Evolutionary conservation across 2,329 filamentous ascomycete genomes (phyloP).

Genomic region (Stagonosporopsis cucurbitacearum): DNA sequence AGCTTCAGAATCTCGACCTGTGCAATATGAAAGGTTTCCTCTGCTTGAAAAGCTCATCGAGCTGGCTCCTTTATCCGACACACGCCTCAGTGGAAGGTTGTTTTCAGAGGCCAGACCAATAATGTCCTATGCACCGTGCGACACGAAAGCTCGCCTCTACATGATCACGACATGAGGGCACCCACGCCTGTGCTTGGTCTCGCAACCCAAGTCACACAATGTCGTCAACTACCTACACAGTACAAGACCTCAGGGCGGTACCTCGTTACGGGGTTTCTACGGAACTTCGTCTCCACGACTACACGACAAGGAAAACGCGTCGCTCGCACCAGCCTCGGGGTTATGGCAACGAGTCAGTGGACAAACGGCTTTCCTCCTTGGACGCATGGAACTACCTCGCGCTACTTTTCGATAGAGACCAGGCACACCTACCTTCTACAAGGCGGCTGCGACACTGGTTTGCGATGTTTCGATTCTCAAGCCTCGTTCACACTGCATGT

Average conservation of each 20-base stretch:
- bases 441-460: constrained; percentile 20
- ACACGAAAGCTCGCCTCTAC: constrained; percentile 1
- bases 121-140: background rate
- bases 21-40: too few relatives aligned
- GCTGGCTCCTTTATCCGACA: background rate
- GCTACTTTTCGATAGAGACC: constrained; percentile 12
- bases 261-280: background rate
- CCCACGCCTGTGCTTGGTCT: background rate
- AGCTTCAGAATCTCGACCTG: background rate
- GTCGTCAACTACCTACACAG: too few relatives aligned
- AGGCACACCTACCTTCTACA: constrained; percentile 11
- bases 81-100: background rate
- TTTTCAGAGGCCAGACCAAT: too few relatives aligned
- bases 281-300: background rate
- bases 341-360: constrained; percentile 10
- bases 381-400: constrained; percentile 1
- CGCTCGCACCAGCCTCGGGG: constrained; percentile 12
- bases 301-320: background rate
- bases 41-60: background rate
- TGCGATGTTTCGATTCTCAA: constrained; percentile 19
- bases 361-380: constrained; percentile 10
- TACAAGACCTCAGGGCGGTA: background rate
- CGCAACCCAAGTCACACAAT: constrained; percentile 3
- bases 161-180: constrained; percentile 4
- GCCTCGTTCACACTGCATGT: constrained; percentile 17